Conservation (phyloP, 345 rosid genomes). For the Fremontodendron californicum region DNA sequence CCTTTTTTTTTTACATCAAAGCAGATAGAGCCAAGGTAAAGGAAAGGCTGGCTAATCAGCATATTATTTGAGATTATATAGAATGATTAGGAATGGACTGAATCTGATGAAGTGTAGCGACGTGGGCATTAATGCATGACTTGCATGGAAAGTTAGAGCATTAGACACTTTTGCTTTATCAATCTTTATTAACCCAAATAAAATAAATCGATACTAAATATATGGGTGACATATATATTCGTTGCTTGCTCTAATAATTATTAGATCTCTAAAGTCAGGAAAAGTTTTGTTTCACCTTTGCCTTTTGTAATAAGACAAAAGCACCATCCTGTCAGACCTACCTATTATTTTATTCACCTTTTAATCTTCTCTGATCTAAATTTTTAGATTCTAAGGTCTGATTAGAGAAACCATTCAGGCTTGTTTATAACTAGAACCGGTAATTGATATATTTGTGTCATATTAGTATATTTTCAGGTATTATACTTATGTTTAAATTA, state of each 20-base stretch:
- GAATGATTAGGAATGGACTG: not conserved
- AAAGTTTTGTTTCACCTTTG: constrained; percentile 41
- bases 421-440: too few relatives aligned
- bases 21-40: too few relatives aligned
- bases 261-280: constrained; percentile 26
- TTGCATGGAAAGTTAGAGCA: constrained; percentile 31
- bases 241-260: constrained; percentile 57
- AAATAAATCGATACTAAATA: not conserved
- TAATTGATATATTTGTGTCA: too few relatives aligned
- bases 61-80: too few relatives aligned
- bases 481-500: too few relatives aligned
- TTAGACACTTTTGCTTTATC: constrained; percentile 5
- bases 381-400: constrained; percentile 22
- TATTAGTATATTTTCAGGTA: too few relatives aligned
- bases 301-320: constrained; percentile 45
- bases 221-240: constrained; percentile 58
- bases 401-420: not conserved
- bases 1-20: not conserved
- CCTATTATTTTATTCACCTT: not conserved
- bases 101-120: not conserved
- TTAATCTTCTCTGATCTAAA: constrained; percentile 17
- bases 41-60: too few relatives aligned
- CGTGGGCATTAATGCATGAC: constrained; percentile 39
- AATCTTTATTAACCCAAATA: not conserved
- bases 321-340: constrained; percentile 12